phyloP scores from a whole-genome alignment of 2,329 filamentous ascomycete species.

The Fusarium nematophilum region DNA sequence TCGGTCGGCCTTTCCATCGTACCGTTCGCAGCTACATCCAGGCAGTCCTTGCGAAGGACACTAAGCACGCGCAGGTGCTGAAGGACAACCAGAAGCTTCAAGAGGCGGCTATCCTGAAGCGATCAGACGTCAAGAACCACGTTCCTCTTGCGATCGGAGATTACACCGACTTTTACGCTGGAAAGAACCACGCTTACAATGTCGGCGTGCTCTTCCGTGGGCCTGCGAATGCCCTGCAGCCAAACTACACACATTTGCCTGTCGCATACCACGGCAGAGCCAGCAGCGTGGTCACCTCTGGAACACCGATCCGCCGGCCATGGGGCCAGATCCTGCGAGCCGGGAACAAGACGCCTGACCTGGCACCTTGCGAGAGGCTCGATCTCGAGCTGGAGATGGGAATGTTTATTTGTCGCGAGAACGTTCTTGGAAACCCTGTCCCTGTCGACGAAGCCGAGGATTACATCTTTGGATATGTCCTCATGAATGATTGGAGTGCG shows the following conservation, averaged over 20 bases:
- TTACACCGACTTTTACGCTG: slow-evolving; percentile 88
- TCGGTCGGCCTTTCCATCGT: slow-evolving; percentile 76
- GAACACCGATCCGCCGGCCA: slow-evolving; percentile 77
- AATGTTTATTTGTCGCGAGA: slow-evolving; percentile 76
- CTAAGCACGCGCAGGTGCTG: slow-evolving; percentile 50
- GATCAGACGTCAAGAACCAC: slow-evolving; percentile 69
- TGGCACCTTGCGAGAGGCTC: slow-evolving; percentile 69
- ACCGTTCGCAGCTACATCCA: slow-evolving; percentile 78
- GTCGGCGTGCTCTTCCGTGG: slow-evolving; percentile 80
- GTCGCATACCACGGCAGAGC: slow-evolving; percentile 86
- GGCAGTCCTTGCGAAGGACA: slow-evolving; percentile 67
- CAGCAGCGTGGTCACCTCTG: slow-evolving; percentile 79
- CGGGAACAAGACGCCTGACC: slow-evolving; percentile 61
- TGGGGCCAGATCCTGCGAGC: slow-evolving; percentile 75
- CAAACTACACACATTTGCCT: slow-evolving; percentile 84
- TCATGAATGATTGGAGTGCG: slow-evolving; percentile 74
- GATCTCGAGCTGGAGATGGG: slow-evolving; percentile 85
- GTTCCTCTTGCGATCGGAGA: slow-evolving; percentile 82
- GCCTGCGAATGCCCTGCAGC: slow-evolving; percentile 77
- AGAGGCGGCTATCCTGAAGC: slow-evolving; percentile 43
- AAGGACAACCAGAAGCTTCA: slow-evolving; percentile 51
- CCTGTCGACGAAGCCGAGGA: slow-evolving; percentile 74
- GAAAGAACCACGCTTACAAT: slow-evolving; percentile 79
- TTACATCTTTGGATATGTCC: slow-evolving; percentile 75
- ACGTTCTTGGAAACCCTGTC: slow-evolving; percentile 74